Base-by-base conservation (phyloP, 345 rosid species). In the Punica granatum region DNA sequence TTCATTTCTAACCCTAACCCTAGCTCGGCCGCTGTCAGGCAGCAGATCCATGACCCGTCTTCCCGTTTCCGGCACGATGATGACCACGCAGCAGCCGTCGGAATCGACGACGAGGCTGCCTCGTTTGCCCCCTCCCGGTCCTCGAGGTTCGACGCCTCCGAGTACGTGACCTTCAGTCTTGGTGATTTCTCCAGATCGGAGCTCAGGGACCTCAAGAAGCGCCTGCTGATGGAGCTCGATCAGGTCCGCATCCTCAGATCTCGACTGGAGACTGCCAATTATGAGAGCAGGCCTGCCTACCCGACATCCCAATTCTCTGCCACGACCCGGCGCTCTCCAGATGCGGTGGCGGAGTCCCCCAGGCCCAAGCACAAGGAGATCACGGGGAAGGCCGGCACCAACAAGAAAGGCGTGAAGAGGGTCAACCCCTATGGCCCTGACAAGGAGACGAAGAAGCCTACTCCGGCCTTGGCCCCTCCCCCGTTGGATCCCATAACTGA, bases 161-260 rank as follows among this genome's bases (percentile, higher is more conserved):
- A 72, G 58, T 71, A 64, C 51, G 82, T 75, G 39, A 80, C 70
- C 26, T 72, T 66, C 72, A 71, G 68, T 33, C 73, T 77, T 41
- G 68, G 63, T 1, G 70, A 73, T 0, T 75, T 18, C 71, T 66
- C 80, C 60, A 75, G 65, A 46, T 42, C 37, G 49, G 78, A 82
- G 67, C 77, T 77, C 25, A 69, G 65, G 76, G 73, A 78, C 26
- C 76, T 82, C 65, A 80, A 78, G 73, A 67, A 65, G 61, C 80
- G 86, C 15, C 32, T 80, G 31, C 15, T 78, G 31, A 71, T 69
- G 16, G 86, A 80, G 68, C 82, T 82, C 1, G 73, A 76, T 28
- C 80, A 78, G 75, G 78, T 82, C 9, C 82, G 82, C 30, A 33
- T 34, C 35, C 68, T 82, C 4, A 49, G 72, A 56, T 37, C 59